These are phyloP conservation scores for Daldinia concentrica DNA, from an alignment of 495 filamentous ascomycete genomes.

Conservation along the genomic window DNA sequence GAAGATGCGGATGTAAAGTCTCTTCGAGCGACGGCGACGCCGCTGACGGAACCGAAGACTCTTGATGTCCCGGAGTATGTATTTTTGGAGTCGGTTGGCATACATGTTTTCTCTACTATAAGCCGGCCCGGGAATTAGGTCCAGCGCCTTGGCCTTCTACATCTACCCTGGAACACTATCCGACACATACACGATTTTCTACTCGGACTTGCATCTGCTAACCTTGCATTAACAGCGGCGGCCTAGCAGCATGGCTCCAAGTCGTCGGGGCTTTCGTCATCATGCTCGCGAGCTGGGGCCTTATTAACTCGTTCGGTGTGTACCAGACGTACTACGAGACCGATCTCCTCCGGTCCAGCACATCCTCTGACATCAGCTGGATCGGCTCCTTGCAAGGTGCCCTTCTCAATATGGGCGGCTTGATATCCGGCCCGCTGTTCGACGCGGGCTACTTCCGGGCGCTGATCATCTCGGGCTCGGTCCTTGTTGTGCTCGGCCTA, in stretches of 20 bases:
- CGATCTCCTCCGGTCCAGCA: conserved; percentile 39
- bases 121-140: conserved; percentile 25
- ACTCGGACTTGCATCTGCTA: neutral
- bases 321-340: conserved; percentile 64
- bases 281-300: conserved; percentile 55
- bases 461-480: conserved; percentile 29
- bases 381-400: conserved; percentile 54
- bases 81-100: neutral
- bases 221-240: conserved; percentile 42
- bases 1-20: conserved; percentile 14
- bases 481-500: conserved; percentile 65
- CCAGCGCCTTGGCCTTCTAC: neutral
- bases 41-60: neutral
- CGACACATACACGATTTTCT: neutral
- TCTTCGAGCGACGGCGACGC: neutral
- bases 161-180: neutral
- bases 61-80: conserved; percentile 30
- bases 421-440: conserved; percentile 52
- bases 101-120: neutral
- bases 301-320: conserved; percentile 62
- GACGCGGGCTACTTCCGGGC: conserved; percentile 40
- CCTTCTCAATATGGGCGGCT: conserved; percentile 52
- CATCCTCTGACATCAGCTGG: conserved; percentile 53
- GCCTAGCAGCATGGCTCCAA: conserved; percentile 57
- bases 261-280: conserved; percentile 53